Conservation (phyloP, 768 basidiomycete genomes). For the Serendipita indica region DNA sequence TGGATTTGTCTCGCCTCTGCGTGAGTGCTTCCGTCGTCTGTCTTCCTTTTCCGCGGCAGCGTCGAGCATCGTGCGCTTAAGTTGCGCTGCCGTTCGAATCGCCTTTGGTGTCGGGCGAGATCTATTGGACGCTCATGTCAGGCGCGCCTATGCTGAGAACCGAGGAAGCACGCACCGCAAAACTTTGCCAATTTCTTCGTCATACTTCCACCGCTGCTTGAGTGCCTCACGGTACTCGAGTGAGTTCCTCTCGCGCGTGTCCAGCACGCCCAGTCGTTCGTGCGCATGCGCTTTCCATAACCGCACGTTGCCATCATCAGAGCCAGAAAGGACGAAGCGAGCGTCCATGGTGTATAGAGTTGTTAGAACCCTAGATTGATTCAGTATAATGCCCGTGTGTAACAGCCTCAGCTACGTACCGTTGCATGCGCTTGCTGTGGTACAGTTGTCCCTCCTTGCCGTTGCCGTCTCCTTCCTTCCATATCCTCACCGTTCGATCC, state of each 20-base stretch:
- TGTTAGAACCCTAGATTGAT: constrained; percentile 56
- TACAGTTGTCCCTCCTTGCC: constrained; percentile 61
- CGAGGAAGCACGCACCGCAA: constrained; percentile 40
- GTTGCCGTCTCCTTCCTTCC: constrained; percentile 74
- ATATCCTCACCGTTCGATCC: constrained; percentile 88
- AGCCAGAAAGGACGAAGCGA: constrained; percentile 78
- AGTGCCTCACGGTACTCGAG: constrained; percentile 87
- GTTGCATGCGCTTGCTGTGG: constrained; percentile 98
- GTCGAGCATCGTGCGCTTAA: constrained; percentile 89
- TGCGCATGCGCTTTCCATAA: constrained; percentile 92
- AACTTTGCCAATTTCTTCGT: constrained; percentile 66
- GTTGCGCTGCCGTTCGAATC: constrained; percentile 73
- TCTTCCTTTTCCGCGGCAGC: constrained; percentile 85
- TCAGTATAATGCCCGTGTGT: neutral
- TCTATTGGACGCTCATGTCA: neutral
- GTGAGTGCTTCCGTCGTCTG: constrained; percentile 74
- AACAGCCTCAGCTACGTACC: constrained; percentile 30
- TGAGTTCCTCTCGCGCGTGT: constrained; percentile 75
- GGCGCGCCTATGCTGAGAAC: neutral
- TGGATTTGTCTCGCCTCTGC: constrained; percentile 73
- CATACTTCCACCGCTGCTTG: constrained; percentile 77
- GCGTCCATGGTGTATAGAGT: constrained; percentile 81
- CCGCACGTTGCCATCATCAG: constrained; percentile 88
- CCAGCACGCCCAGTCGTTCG: constrained; percentile 82
- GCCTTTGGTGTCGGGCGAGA: constrained; percentile 41